Evolutionary conservation across 2,329 filamentous ascomycete species (phyloP).

Genomic region (Cordyceps cicadae): DNA sequence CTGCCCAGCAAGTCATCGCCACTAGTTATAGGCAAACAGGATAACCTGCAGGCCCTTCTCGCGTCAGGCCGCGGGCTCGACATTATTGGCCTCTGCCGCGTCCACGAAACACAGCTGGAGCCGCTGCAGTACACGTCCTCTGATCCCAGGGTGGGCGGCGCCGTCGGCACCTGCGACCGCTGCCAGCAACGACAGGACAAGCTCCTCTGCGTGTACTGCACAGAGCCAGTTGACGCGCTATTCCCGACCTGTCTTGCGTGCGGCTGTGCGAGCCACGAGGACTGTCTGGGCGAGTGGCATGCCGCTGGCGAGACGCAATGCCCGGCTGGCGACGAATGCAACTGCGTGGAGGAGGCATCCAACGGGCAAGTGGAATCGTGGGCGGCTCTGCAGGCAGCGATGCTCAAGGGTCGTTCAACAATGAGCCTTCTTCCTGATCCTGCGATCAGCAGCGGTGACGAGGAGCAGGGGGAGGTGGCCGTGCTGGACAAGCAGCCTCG

Average conservation of each 20-base stretch:
- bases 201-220: constrained; percentile 54
- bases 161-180: constrained; percentile 40
- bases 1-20: constrained; percentile 35
- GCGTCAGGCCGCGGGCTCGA: constrained; percentile 50
- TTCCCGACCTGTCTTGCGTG: constrained; percentile 56
- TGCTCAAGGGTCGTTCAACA: constrained; percentile 24
- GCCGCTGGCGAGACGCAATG: constrained; percentile 48
- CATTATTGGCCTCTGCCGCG: constrained; percentile 53
- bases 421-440: background rate
- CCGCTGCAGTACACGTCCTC: constrained; percentile 42
- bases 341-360: constrained; percentile 49
- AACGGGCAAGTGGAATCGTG: constrained; percentile 53
- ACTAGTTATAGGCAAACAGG: constrained; percentile 49
- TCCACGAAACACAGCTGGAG: constrained; percentile 55
- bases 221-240: constrained; percentile 50
- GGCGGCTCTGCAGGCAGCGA: constrained; percentile 37
- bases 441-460: background rate
- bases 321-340: constrained; percentile 57
- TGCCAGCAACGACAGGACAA: constrained; percentile 50
- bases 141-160: constrained; percentile 33
- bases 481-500: constrained; percentile 3
- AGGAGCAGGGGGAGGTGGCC: background rate
- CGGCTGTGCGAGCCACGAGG: constrained; percentile 53
- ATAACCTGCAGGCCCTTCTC: constrained; percentile 41
- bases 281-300: constrained; percentile 52